Base-by-base conservation (phyloP, 2,329 filamentous ascomycete genomes). In the Blumeria graminis region DNA sequence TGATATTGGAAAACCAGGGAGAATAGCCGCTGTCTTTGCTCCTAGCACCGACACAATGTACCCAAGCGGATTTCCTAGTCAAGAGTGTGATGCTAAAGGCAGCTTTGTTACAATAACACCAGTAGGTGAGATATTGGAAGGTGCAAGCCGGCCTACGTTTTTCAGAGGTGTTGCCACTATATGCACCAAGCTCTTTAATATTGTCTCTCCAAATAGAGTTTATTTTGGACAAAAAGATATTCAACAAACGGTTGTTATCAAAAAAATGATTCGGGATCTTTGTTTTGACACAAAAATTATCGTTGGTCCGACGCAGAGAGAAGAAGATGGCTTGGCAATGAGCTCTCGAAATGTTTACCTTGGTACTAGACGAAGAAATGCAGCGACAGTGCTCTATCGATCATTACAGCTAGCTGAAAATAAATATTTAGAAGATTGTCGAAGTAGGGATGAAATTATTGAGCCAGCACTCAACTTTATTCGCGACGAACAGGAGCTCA, bases 211-310 rank as follows among this genome's bases (percentile, higher is more conserved):
- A 3, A 82, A 89, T 57, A 76, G 76, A 48, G 86, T 87, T 5
- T 92, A 94, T 70, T 95, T 98, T 71, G 92, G 92, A 3, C 92
- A 96, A 69, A 98, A 98, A 71, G 92, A 98, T 68, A 80, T 95
- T 18, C 92, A 98, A 72, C 92, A 98, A 70, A 94, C 88, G 0
- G 85, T 94, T 16, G 78, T 98, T 10, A 85, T 98, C 64, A 81
- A 79, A 64, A 80, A 84, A 48, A 81, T 98, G 78, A 84, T 95
- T 35, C 76, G 80, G 61, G 92, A 98, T 68, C 89, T 98, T 61
- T 80, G 88, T 67, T 69, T 96, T 43, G 78, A 85, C 41, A 84
- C 80, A 3, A 72, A 84, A 22, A 79, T 96, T 8, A 75, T 81
- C 35, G 75, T 96, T 56, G 78, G 82, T 6, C 73, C 78, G 0